Evolutionary conservation across 108 stramenopile species (phyloP).

Genomic region (Mayamaea pseudoterrestris): DNA sequence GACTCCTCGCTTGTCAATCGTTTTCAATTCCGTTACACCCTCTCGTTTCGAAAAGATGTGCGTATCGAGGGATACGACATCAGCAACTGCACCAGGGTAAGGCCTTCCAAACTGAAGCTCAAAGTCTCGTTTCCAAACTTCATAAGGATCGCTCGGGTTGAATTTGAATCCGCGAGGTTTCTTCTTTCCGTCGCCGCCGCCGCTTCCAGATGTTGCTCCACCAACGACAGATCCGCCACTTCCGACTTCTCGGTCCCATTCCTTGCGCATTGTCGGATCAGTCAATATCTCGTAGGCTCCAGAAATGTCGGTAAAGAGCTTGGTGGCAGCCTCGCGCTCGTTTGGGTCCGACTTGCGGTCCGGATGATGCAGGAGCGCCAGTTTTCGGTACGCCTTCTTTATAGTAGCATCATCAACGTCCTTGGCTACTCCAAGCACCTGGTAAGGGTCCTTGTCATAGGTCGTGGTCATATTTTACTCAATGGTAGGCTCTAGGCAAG

Average conservation of each 20-base stretch:
- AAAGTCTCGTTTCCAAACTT: slow-evolving; percentile 6
- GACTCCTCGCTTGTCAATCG: neutral
- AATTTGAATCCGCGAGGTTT: too few species aligned
- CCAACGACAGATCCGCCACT: too few species aligned
- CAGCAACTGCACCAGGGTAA: slow-evolving; percentile 3
- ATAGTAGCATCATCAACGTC: slow-evolving; percentile 56
- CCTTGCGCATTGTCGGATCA: slow-evolving; percentile 45
- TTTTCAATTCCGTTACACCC: too few species aligned
- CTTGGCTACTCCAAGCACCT: slow-evolving; percentile 36
- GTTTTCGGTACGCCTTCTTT: slow-evolving; percentile 60
- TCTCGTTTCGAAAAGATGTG: too few species aligned
- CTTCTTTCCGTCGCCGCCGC: too few species aligned
- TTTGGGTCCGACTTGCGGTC: slow-evolving; percentile 53
- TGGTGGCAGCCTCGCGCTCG: slow-evolving; percentile 8
- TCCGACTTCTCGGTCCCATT: too few species aligned
- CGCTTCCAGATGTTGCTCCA: too few species aligned
- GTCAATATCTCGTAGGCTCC: slow-evolving; percentile 72
- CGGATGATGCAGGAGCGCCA: slow-evolving; percentile 49
- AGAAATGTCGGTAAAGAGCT: slow-evolving; percentile 53
- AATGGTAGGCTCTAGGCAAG: too few species aligned
- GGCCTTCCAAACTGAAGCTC: neutral
- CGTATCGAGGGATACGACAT: too few species aligned
- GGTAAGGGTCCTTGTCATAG: slow-evolving; percentile 8
- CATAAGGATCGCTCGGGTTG: too few species aligned
- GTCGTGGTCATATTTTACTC: neutral